phyloP scores from a whole-genome alignment of 768 basidiomycete genomes.

The Tephrocybe sp. region DNA sequence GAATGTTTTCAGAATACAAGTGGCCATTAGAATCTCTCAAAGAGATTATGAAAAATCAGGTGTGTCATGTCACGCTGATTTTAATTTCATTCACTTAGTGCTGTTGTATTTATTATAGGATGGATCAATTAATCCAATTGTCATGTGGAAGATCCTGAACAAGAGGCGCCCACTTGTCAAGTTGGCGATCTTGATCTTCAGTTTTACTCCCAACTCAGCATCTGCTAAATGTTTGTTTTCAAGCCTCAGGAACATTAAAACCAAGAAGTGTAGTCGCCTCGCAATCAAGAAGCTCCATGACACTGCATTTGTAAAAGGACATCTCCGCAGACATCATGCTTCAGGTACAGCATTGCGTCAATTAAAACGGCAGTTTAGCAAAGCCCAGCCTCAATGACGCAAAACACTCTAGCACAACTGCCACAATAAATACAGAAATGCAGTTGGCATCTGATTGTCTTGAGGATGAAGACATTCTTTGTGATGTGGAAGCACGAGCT shows the following conservation, averaged over 20 bases:
- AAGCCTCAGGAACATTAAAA: slow-evolving; percentile 11
- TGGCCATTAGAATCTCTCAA: not conserved
- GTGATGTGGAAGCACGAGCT: too few relatives aligned
- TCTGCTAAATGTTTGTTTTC: not conserved
- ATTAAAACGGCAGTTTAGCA: too few relatives aligned
- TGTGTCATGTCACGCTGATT: not conserved
- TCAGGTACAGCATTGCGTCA: slow-evolving; percentile 4
- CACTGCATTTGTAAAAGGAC: slow-evolving; percentile 10
- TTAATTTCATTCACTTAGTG: too few relatives aligned
- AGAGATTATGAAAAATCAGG: not conserved
- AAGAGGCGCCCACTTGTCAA: slow-evolving; percentile 15
- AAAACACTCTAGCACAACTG: not conserved
- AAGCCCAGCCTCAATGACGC: too few relatives aligned
- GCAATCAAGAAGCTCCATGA: slow-evolving; percentile 3
- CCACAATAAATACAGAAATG: not conserved
- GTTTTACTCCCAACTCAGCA: slow-evolving; percentile 13
- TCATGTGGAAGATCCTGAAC: slow-evolving; percentile 13
- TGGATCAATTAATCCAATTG: not conserved
- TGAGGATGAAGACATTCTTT: not conserved
- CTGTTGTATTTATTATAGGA: too few relatives aligned
- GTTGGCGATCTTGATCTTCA: slow-evolving; percentile 26
- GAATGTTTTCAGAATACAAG: not conserved
- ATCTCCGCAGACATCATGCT: slow-evolving; percentile 5
- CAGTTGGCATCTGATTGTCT: not conserved
- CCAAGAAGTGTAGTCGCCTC: slow-evolving; percentile 6